Base-by-base conservation (phyloP, 2,329 filamentous ascomycete species). In the Neofusicoccum sp. region DNA sequence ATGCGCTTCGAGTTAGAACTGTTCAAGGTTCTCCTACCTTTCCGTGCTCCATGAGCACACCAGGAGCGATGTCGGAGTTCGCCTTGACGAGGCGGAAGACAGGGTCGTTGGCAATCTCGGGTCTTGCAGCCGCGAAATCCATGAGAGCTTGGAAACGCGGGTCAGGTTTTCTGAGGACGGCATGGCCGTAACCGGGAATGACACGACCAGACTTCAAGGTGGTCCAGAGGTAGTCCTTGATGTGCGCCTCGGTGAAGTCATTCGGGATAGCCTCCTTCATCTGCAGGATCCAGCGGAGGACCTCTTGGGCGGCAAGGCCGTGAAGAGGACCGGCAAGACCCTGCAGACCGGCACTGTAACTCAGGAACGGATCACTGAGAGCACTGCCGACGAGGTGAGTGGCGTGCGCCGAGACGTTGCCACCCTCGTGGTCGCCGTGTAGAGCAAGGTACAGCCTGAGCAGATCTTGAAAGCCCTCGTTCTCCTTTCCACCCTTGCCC, bases 341-440 rank as follows among this genome's bases (percentile, higher is more conserved):
- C 73, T 97, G 91, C 4, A 99, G 86, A 75, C 95, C 95, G 61
- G 95, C 95, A 67, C 90, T 95, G 82, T 98, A 98, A 71, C 91
- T 95, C 65, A 99, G 84, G 85, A 95, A 98, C 4, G 93, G 91
- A 70, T 98, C 95, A 70, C 90, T 95, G 61, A 99, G 86, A 20
- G 95, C 95, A 68, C 90, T 96, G 57, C 95, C 95, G 60, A 99
- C 95, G 40, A 99, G 82, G 76, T 99, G 95, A 6, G 95, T 98
- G 30, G 95, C 80, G 75, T 99, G 95, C 0, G 95, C 95, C 40
- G 93, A 97, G 64, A 99, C 95, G 69, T 99, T 99, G 62, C 95
- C 95, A 64, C 95, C 95, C 79, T 99, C 95, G 79, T 99, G 95
- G 77, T 99, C 95, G 65, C 95, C 95, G 78, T 99, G 95, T 4